phyloP scores from a whole-genome alignment of 345 rosid genomes.

The Murraya koenigii region DNA sequence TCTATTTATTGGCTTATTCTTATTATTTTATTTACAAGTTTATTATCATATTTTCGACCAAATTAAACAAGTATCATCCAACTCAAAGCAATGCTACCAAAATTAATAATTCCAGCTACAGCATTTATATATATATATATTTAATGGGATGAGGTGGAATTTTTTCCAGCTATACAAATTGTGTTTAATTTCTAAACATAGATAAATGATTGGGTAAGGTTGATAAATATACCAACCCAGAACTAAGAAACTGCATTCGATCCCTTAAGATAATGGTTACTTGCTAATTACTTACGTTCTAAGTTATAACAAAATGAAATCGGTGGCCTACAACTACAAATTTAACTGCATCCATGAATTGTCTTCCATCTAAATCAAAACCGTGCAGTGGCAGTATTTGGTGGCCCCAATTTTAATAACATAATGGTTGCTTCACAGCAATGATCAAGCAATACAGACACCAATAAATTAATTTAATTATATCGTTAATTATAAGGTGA shows the following conservation, averaged over 20 bases:
- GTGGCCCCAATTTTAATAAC: constrained; percentile 7
- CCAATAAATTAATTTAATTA: background rate
- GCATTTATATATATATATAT: background rate
- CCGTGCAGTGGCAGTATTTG: constrained; percentile 1
- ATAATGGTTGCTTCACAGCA: constrained; percentile 7
- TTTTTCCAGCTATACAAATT: constrained; percentile 2
- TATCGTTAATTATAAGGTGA: too few species aligned
- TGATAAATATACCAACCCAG: background rate
- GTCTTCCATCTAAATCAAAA: constrained; percentile 15
- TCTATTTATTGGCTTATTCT: background rate
- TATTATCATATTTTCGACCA: background rate
- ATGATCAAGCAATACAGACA: background rate
- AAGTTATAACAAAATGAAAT: background rate
- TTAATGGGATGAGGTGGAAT: background rate
- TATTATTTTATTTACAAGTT: background rate
- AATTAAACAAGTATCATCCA: background rate
- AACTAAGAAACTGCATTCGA: background rate
- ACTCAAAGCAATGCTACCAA: background rate
- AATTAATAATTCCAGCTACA: background rate
- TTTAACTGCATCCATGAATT: background rate
- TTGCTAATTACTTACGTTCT: background rate
- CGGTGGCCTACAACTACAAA: too few species aligned
- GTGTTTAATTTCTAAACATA: constrained; percentile 3
- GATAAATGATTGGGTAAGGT: background rate
- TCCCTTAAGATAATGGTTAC: background rate